Evolutionary conservation across 495 filamentous ascomycete genomes (phyloP), one percentile per base, ranked within the genome.

Genomic region (Neurospora sp.): DNA sequence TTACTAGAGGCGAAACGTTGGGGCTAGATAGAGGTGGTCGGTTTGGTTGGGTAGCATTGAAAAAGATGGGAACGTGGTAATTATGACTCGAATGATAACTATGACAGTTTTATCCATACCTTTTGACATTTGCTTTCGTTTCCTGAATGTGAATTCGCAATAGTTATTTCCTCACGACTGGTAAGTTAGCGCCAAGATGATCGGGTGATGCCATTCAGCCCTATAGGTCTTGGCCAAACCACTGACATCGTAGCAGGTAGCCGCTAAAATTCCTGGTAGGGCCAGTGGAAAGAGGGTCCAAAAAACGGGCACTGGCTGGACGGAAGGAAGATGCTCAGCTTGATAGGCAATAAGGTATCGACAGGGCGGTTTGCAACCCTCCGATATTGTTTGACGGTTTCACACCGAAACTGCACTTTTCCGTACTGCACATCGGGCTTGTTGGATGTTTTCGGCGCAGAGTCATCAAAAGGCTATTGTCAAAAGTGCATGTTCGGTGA

Each of bases 1-100:
- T 72, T 79, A 82, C 66, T 82, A 81, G 76, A 74, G 71, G 75
- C 69, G 40, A 70, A 72, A 20, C 18, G 31, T 59, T 38, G 44
- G 27, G 69, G 35, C 4, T 73, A 70, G 18, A 38, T 61, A 69
- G 31, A 41, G n/a, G 53, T 3, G 35, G 35, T 31, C 12, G n/a
- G 44, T 22, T 42, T 69, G 40, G 27, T 42, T 12, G 8, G 73
- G 35, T 48, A 35, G 53, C 53, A 66, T 66, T 66, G 27, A 14
- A 66, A 66, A 35, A 66, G 53, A 66, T 66, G 53, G 53, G 31
- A 66, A 35, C 53, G 14, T 18, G 53, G 53, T 35, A 66, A 66
- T 66, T 66, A 66, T 66, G 53, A 66, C 3, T 66, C 53, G 53
- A 66, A 66, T 66, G 53, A 66, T 66, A 66, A 66, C 27, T 66